Base-by-base conservation (phyloP, 441 rosid genomes). In the Syzygium syzygioides region DNA sequence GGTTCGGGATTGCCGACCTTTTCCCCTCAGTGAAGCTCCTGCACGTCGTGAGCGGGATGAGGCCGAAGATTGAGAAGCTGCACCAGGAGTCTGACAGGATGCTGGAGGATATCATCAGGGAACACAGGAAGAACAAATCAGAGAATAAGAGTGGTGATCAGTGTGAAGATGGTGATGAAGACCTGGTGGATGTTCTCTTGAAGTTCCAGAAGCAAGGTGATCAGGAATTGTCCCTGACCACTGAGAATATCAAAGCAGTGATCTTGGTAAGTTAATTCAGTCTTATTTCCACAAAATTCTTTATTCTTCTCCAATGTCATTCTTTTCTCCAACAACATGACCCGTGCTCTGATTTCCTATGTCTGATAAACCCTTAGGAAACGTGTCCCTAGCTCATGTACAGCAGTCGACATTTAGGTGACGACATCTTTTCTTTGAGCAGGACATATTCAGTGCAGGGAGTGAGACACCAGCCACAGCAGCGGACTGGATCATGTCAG, bases 11-110 rank as follows among this genome's bases (percentile, higher is more conserved):
- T 15, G 76, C 86, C 5, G 89, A 90, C 45, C 19, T 87, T 62
- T 90, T 37, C 64, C 66, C 91, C 79, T 90, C 92, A 1, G 26
- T 52, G 41, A 87, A 64, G 87, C 26, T 85, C 41, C 88, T 90
- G 55, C 66, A 89, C 19, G 4, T 80, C 86, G 2, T 89, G 5
- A 86, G 93, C 20, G 89, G 90, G 86, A n/a, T 32, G 57, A 84
- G 64, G 86, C 52, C 84, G 4, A 71, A 79, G 85, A 62, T 59
- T 4, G 91, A 90, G 64, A 87, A 87, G 62, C 56, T 86, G n/a
- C 91, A 87, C 23, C 55, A 41, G 80, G 80, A 71, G 15, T 41
- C 57, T 14, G 86, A 89, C 34, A 48, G 62, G 85, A 89, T 90
- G 28, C 89, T 57, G 89, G 92, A 86, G 55, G 41, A 76, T 60